Base-by-base conservation (phyloP, 345 rosid genomes). In the Brassica rapa region DNA sequence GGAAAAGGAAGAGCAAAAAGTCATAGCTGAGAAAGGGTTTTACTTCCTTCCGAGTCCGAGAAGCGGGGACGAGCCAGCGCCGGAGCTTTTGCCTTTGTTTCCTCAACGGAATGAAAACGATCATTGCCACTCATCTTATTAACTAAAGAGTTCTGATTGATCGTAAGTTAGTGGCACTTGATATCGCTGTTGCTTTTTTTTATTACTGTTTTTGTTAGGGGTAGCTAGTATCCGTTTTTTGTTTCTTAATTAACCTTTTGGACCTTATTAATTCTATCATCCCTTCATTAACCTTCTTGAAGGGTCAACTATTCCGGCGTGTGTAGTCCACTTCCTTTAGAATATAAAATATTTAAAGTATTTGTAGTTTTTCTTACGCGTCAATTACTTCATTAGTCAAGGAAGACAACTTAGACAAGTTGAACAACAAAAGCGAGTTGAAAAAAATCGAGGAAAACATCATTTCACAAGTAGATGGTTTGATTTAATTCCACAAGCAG, bases 1-100 rank as follows among this genome's bases (percentile, higher is more conserved):
- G 21, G 83, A 78, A 9, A 83, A 74, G 8, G 89, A 88, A 64
- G 91, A 84, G 53, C 78, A 82, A 59, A 88, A 75, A 35, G 86
- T 84, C 9, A 85, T 92, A 19, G 89, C 93, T 0, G 89, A 84
- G 39, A 89, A 87, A 71, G 89, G 94, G 19, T 89, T 93, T 32
- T 88, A 90, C 80, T 77, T 93, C 74, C 96, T 86, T 64, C 88
- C 89, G 4, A 88, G 91, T 75, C 90, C 93, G 12, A 84, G 82
- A 66, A 83, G 82, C 73, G 76, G 89, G 39, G 84, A 71, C 8
- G 85, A 83, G 77, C 81, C 87, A 23, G 86, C 87, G 62, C 93
- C 95, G 2, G 91, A 88, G 85, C 78, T 93, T 74, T 66, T 93
- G 77, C 88, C 93, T 14, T 72, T 93, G 71, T 93, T 93, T 78